These are phyloP conservation scores for Pachysandra terminalis DNA, from an alignment of 164 flowering plant species.

Conservation along the genomic window DNA sequence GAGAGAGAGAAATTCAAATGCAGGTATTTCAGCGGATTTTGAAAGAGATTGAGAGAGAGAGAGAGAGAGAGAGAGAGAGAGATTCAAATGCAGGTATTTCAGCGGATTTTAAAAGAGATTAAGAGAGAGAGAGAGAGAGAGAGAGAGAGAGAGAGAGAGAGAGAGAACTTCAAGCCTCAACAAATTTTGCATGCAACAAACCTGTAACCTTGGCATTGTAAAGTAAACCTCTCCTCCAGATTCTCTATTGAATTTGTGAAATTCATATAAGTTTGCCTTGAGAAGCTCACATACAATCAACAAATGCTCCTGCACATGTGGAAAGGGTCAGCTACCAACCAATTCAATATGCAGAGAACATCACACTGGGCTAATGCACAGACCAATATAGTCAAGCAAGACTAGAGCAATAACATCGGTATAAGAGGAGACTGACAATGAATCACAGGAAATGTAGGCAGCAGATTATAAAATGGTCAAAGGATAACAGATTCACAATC, in stretches of 20 bases:
- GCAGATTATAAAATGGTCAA: not conserved
- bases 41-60: not conserved
- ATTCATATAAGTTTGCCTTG: conserved; percentile 95
- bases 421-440: not conserved
- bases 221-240: conserved; percentile 99
- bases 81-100: conserved; percentile 15
- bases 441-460: not conserved
- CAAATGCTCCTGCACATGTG: conserved; percentile 80
- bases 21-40: too few species aligned
- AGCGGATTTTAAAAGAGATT: not conserved
- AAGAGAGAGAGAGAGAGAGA: not conserved
- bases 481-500: not conserved
- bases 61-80: not conserved
- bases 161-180: not conserved
- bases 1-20: not conserved
- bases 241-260: conserved; percentile 96
- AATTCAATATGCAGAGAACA: not conserved
- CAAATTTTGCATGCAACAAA: conserved; percentile 25
- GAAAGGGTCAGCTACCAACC: conserved; percentile 16
- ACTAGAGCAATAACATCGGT: not conserved
- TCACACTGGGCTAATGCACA: not conserved
- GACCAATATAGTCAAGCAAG: not conserved
- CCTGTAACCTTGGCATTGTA: conserved; percentile 99
- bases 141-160: not conserved
- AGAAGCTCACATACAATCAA: conserved; percentile 97